A percentile compares a stretch with the other conserved stretches of the same genome.
phyloP scores from a whole-genome alignment of 352 stramenopile species.

The Pythium periplocum region DNA sequence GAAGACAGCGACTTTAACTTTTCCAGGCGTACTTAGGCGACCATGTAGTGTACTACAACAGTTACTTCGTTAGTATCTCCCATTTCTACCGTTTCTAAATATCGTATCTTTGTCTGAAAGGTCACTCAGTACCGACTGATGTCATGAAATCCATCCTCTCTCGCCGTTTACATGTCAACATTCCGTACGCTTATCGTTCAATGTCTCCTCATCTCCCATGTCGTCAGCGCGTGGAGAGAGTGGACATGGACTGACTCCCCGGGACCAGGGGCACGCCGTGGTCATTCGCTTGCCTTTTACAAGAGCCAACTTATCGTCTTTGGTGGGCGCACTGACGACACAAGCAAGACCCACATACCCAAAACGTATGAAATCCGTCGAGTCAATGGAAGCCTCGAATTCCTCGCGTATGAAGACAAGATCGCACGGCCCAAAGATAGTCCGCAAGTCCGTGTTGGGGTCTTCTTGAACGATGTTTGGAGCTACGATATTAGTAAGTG shows the following conservation, averaged over 20 bases:
- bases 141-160: too few relatives aligned
- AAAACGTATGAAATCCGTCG: conserved; percentile 89
- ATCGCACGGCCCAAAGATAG: conserved; percentile 37
- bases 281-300: conserved; percentile 87
- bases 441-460: conserved; percentile 66
- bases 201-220: conserved; percentile 3
- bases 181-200: background rate
- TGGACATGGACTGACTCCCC: conserved; percentile 67
- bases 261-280: conserved; percentile 67
- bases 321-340: conserved; percentile 89
- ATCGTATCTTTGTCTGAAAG: too few relatives aligned
- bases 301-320: conserved; percentile 88
- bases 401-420: conserved; percentile 88
- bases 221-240: conserved; percentile 56
- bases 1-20: too few relatives aligned
- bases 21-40: too few relatives aligned
- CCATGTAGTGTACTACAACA: too few relatives aligned
- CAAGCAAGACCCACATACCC: conserved; percentile 78
- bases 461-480: conserved; percentile 97
- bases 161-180: too few relatives aligned
- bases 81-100: too few relatives aligned
- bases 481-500: conserved; percentile 88
- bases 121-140: too few relatives aligned
- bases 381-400: conserved; percentile 78
- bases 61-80: too few relatives aligned